Evolutionary conservation across 2,329 filamentous ascomycete species (phyloP).

Genomic region (Sporothrix protearum): DNA sequence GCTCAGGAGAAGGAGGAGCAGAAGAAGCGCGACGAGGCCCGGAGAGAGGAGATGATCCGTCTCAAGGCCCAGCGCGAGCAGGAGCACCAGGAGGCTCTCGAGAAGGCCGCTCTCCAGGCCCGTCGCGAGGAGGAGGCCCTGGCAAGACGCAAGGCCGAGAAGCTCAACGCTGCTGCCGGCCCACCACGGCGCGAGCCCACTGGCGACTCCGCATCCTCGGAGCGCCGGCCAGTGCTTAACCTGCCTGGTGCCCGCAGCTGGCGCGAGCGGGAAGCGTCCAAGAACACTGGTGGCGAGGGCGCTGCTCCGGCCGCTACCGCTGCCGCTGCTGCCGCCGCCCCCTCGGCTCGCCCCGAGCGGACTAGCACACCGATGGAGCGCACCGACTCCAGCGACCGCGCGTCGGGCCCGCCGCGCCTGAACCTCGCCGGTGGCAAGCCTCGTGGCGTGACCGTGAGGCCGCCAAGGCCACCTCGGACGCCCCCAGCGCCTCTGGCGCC

Average conservation of each 20-base stretch:
- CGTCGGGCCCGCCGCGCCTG: constrained; percentile 50
- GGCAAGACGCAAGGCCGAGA: constrained; percentile 66
- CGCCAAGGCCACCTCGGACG: constrained; percentile 39
- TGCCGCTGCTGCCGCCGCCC: neutral
- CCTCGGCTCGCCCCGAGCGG: constrained; percentile 36
- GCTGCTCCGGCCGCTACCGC: neutral
- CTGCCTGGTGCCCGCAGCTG: constrained; percentile 60
- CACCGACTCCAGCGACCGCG: constrained; percentile 44
- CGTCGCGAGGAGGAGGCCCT: constrained; percentile 86
- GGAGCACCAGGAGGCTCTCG: constrained; percentile 64
- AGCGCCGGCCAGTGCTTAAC: constrained; percentile 58
- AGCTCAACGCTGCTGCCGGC: constrained; percentile 37
- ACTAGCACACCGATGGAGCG: constrained; percentile 38
- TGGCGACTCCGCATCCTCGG: constrained; percentile 41
- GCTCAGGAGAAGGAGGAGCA: constrained; percentile 83
- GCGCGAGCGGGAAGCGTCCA: constrained; percentile 67
- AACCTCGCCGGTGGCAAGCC: constrained; percentile 49
- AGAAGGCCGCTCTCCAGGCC: constrained; percentile 66
- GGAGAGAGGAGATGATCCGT: constrained; percentile 65
- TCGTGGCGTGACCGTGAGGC: constrained; percentile 61
- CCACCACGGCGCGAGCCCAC: constrained; percentile 12
- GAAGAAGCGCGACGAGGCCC: constrained; percentile 73
- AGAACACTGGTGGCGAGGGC: constrained; percentile 35
- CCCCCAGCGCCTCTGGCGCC: constrained; percentile 13
- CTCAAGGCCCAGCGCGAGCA: constrained; percentile 63